These are phyloP conservation scores for Exophiala lecanii-corni DNA, from an alignment of 2,329 filamentous ascomycete species.

Conservation along the genomic window DNA sequence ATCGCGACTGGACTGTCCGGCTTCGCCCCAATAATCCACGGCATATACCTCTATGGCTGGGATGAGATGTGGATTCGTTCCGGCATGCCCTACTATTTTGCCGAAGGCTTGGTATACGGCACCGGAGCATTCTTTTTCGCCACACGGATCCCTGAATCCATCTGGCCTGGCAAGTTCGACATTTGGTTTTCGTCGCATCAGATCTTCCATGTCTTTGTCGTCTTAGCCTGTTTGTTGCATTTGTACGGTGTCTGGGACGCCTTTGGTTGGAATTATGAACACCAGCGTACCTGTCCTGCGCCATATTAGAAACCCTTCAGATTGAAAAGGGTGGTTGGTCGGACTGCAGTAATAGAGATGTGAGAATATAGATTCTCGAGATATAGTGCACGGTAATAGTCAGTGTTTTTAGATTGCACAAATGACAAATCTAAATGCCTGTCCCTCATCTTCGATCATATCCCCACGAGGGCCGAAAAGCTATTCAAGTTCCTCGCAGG, in stretches of 20 bases:
- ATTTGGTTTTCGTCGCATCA: constrained; percentile 34
- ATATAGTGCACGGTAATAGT: no score
- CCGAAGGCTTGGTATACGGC: constrained; percentile 32
- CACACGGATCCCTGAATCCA: constrained; percentile 26
- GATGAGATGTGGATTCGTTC: constrained; percentile 26
- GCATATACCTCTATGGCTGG: constrained; percentile 27
- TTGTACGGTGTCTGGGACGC: constrained; percentile 34
- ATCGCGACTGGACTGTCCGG: constrained; percentile 32
- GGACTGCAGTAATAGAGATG: no score
- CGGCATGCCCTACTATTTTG: constrained; percentile 33
- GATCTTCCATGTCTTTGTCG: constrained; percentile 35
- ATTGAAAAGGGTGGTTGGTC: no score
- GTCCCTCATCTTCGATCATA: no score
- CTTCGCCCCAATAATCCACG: constrained; percentile 34
- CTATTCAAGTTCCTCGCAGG: no score
- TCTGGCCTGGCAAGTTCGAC: constrained; percentile 32
- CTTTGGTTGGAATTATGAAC: constrained; percentile 31
- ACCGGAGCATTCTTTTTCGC: constrained; percentile 30
- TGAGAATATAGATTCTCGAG: no score
- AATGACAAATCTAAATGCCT: no score
- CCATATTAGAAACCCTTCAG: no score
- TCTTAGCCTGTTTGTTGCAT: constrained; percentile 39
- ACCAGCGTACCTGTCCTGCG: constrained; percentile 23
- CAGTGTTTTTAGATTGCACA: no score
- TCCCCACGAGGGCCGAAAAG: no score